Evolutionary conservation across 768 basidiomycete genomes (phyloP).

Genomic region (Peribolospora kevripleyi): DNA sequence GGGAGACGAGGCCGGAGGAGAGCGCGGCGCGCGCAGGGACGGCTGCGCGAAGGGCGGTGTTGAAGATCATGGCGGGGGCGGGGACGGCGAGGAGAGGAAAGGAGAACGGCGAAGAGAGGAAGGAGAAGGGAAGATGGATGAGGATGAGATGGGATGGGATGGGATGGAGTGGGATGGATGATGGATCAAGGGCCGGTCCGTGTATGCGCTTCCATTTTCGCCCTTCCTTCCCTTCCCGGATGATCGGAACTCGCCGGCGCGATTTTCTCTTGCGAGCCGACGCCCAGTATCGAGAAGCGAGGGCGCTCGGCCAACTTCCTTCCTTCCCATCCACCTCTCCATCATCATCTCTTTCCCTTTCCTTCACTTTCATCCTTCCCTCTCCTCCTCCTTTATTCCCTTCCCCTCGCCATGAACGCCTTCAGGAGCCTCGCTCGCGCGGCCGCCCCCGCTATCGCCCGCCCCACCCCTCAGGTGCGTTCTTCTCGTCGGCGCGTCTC

Average conservation of each 20-base stretch:
- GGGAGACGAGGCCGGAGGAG: too few relatives aligned
- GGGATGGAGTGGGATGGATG: too few relatives aligned
- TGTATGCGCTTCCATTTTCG: background rate
- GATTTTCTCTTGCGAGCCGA: background rate
- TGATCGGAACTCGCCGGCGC: background rate
- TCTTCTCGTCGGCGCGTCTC: too few relatives aligned
- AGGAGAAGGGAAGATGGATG: background rate
- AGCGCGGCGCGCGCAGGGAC: background rate
- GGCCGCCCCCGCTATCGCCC: too few relatives aligned
- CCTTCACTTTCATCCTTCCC: background rate
- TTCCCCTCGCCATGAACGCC: background rate
- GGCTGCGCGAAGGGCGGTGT: slow-evolving; percentile 2
- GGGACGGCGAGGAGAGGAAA: background rate
- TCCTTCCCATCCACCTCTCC: background rate
- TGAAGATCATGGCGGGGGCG: slow-evolving; percentile 2
- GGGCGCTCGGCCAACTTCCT: slow-evolving; percentile 3
- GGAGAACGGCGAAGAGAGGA: too few relatives aligned
- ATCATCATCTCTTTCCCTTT: background rate
- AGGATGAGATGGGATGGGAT: too few relatives aligned
- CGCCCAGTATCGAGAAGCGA: background rate
- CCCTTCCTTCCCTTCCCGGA: background rate
- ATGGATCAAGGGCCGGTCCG: too few relatives aligned
- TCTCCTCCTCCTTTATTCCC: background rate
- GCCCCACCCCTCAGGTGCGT: too few relatives aligned
- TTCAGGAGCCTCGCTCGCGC: too few relatives aligned